Conservation (phyloP, 2,329 filamentous ascomycete species). For the Amylocarpus encephaloides region DNA sequence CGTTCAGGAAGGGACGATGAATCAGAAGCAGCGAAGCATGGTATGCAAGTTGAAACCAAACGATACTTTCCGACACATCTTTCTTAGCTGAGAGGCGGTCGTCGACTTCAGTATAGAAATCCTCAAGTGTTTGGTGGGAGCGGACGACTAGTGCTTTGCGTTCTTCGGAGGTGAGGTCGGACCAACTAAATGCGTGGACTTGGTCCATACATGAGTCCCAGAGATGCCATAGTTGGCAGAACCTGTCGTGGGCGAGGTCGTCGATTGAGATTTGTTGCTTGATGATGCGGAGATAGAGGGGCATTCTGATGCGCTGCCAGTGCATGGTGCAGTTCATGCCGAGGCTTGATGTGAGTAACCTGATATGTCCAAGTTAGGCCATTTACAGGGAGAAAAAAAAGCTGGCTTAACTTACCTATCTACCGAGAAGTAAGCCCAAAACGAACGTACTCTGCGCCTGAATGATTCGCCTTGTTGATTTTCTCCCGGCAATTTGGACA, state of each 20-base stretch:
- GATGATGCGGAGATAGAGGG: constrained; percentile 5
- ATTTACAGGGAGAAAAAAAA: background rate
- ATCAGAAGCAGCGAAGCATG: constrained; percentile 4
- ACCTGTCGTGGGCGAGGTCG: constrained; percentile 12
- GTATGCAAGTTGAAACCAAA: constrained; percentile 7
- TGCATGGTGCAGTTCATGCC: constrained; percentile 19
- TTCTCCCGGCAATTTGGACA: background rate
- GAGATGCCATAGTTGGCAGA: constrained; percentile 15
- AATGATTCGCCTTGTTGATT: background rate
- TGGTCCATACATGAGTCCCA: constrained; percentile 19
- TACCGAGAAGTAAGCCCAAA: constrained; percentile 18
- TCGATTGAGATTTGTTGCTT: background rate
- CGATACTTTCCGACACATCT: background rate
- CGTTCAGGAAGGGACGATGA: constrained; percentile 8
- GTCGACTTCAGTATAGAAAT: constrained; percentile 1
- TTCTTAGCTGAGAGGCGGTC: background rate
- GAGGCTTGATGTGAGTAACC: constrained; percentile 11
- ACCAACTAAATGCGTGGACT: constrained; percentile 7
- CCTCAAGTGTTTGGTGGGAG: constrained; percentile 1
- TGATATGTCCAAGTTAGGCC: background rate
- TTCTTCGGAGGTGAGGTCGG: background rate
- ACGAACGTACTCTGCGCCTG: constrained; percentile 9
- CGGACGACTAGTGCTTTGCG: background rate
- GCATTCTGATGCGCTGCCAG: constrained; percentile 13
- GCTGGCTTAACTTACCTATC: constrained; percentile 8